These are phyloP conservation scores for Acacia concinna DNA, from an alignment of 331 rosid species.

Conservation along the genomic window DNA sequence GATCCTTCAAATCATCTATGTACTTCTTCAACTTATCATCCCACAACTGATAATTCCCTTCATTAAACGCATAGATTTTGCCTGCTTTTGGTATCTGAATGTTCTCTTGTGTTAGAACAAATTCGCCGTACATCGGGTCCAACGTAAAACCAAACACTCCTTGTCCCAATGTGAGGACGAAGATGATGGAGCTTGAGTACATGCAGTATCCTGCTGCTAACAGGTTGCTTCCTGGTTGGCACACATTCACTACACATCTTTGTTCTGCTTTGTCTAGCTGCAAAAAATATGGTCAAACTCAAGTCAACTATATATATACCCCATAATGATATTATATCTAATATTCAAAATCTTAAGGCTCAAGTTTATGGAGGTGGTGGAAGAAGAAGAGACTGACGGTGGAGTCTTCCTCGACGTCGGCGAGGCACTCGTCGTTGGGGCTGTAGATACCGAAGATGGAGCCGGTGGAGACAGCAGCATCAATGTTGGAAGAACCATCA, in stretches of 20 bases:
- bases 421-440: slow-evolving; percentile 90
- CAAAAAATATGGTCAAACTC: slow-evolving; percentile 11
- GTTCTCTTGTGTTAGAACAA: slow-evolving; percentile 81
- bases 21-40: slow-evolving; percentile 91
- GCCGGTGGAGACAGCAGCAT: slow-evolving; percentile 96
- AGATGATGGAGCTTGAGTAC: slow-evolving; percentile 91
- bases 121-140: slow-evolving; percentile 94
- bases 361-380: not conserved
- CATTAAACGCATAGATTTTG: slow-evolving; percentile 88
- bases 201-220: slow-evolving; percentile 98
- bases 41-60: slow-evolving; percentile 92
- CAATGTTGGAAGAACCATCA: slow-evolving; percentile 96
- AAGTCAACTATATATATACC: not conserved
- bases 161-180: slow-evolving; percentile 79
- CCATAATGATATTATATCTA: not conserved
- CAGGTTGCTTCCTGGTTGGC: slow-evolving; percentile 97
- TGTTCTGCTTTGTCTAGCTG: slow-evolving; percentile 70
- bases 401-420: slow-evolving; percentile 61
- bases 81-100: slow-evolving; percentile 85
- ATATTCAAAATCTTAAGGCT: not conserved
- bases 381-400: slow-evolving; percentile 49
- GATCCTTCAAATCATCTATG: slow-evolving; percentile 87
- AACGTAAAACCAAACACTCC: slow-evolving; percentile 82
- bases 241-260: slow-evolving; percentile 78
- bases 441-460: slow-evolving; percentile 97